A percentile compares a stretch with the other conserved stretches of the same genome.
Evolutionary conservation across 2,329 filamentous ascomycete species (phyloP).

Genomic region (Alternaria sp.): DNA sequence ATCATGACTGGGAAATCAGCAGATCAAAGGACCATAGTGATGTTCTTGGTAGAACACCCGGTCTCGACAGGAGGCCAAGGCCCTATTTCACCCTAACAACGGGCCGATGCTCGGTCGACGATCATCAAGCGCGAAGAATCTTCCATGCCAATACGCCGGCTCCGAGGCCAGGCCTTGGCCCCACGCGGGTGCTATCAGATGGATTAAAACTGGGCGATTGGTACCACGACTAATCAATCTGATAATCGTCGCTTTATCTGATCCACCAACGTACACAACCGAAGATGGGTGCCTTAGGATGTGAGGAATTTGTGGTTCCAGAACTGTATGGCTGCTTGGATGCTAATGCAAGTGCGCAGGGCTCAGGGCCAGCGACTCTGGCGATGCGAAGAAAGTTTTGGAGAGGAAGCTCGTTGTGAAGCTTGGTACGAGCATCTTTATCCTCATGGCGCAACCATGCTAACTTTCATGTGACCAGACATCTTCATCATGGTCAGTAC

Average conservation of each 20-base stretch:
- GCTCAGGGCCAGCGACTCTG: not conserved
- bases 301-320: not conserved
- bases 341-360: not conserved
- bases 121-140: not conserved
- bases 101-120: not conserved
- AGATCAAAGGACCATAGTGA: not conserved
- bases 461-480: not conserved
- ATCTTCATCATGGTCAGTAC: slow-evolving; percentile 7
- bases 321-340: not conserved
- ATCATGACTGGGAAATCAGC: not conserved
- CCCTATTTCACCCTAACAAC: not conserved
- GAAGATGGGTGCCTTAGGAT: not conserved
- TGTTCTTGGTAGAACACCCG: not conserved
- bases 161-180: not conserved
- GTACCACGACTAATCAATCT: not conserved
- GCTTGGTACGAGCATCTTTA: slow-evolving; percentile 1
- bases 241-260: slow-evolving; percentile 3
- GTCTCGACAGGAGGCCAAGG: not conserved
- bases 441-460: not conserved
- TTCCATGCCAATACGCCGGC: not conserved
- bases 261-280: not conserved
- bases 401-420: slow-evolving; percentile 9
- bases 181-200: not conserved
- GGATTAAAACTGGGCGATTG: not conserved
- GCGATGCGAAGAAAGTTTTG: not conserved